These are phyloP conservation scores for Celoporthe dispersa DNA, from an alignment of 2,329 filamentous ascomycete genomes.

Conservation along the genomic window DNA sequence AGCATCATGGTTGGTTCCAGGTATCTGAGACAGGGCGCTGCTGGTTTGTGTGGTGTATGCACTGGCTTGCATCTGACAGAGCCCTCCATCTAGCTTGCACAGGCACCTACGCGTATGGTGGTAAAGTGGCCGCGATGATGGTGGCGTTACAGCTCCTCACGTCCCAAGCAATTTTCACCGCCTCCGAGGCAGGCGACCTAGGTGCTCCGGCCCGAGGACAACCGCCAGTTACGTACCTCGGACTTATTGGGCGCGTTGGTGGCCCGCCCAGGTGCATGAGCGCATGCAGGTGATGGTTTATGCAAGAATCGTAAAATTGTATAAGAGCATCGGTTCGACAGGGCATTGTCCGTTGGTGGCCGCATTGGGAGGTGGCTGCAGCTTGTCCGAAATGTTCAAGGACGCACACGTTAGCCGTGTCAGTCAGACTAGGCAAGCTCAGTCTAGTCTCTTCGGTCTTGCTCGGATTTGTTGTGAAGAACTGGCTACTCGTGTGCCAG, in stretches of 20 bases:
- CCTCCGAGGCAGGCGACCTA: neutral
- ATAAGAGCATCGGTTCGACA: neutral
- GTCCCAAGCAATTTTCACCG: neutral
- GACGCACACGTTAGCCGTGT: neutral
- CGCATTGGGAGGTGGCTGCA: neutral
- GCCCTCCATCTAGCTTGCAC: neutral
- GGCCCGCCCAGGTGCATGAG: neutral
- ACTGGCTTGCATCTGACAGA: neutral
- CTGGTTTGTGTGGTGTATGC: neutral
- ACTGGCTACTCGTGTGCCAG: neutral
- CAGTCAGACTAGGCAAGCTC: neutral
- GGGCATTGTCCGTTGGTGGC: neutral
- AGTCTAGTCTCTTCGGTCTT: no score
- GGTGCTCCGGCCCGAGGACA: neutral
- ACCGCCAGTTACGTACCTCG: neutral
- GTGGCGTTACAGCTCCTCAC: neutral
- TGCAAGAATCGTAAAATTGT: neutral
- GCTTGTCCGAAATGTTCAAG: no score
- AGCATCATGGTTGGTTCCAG: no score
- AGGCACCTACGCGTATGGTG: neutral
- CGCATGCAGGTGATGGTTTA: neutral
- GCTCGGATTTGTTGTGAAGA: no score
- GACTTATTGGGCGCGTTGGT: neutral
- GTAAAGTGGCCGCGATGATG: neutral
- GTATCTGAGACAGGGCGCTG: no score